phyloP scores from a whole-genome alignment of 768 basidiomycete species.

The Tulasnella sp. region DNA sequence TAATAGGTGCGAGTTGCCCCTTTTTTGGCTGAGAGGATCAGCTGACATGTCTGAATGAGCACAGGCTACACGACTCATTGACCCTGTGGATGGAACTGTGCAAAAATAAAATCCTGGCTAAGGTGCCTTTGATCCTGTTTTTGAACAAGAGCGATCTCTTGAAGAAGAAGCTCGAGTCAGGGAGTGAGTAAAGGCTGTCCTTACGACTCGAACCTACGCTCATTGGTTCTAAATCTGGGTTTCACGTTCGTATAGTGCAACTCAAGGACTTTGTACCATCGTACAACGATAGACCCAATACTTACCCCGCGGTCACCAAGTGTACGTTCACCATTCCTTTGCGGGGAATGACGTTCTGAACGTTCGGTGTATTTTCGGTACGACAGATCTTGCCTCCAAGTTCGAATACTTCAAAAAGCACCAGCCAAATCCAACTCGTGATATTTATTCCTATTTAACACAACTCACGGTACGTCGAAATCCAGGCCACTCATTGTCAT shows the following conservation, averaged over 20 bases:
- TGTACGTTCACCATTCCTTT: no score
- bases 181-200: constrained; percentile 29
- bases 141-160: constrained; percentile 67
- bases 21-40: not conserved
- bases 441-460: constrained; percentile 10
- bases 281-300: constrained; percentile 37
- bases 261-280: constrained; percentile 49
- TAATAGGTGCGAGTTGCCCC: constrained; percentile 36
- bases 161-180: constrained; percentile 56
- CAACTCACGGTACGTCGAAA: constrained; percentile 3
- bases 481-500: not conserved
- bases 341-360: constrained; percentile 6
- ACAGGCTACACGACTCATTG: constrained; percentile 60
- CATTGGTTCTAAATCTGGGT: not conserved
- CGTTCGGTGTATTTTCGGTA: not conserved
- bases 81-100: constrained; percentile 69
- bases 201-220: not conserved
- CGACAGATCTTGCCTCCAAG: constrained; percentile 9
- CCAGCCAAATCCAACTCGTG: constrained; percentile 3
- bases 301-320: not conserved
- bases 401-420: constrained; percentile 11
- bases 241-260: constrained; percentile 27
- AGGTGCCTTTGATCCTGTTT: constrained; percentile 52
- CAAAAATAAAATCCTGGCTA: constrained; percentile 60
- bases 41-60: not conserved